Evolutionary conservation across 148 eudicot genomes (phyloP), one percentile per base, ranked within the genome.

Genomic region (Spergularia marina): DNA sequence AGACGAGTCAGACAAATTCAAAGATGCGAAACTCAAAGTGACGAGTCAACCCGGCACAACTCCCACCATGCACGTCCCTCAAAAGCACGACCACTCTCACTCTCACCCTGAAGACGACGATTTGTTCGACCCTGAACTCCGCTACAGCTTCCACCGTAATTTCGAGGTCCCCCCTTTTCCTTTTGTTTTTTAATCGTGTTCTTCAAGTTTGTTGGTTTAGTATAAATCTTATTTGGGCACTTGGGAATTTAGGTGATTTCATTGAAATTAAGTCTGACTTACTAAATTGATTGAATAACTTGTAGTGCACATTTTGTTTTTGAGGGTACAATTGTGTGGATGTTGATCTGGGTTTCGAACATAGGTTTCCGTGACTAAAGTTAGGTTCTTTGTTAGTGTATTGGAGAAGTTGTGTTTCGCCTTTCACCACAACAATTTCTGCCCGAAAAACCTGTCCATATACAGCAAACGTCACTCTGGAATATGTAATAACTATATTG

Each of bases 11-110:
- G 88, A 91, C 12, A 86, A 91, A 68, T 91, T 94, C 85, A 75
- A 84, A 68, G 97, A 89, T 77, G 97, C 90, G 0, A 91, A 84
- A 72, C 74, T 91, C 18, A 91, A 86, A 73, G 91, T 85, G 39
- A 94, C 89, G 23, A 84, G 62, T 21, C 78, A 90, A 60, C 89
- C 96, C 0, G 97, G 91, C 7, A 5, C 81, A 18, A 86, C 86
- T 10, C 80, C 98, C 23, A 94, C 91, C 40, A 94, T 94, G 97
- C 87, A 94, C 77, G 92, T 91, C 64, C 98, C 96, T 20, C 68
- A 85, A 18, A 90, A 90, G 83, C 78, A 59, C 21, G 64, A 78
- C 47, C 81, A 17, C 69, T 71, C 65, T 18, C 70, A 81, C 65
- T 58, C 72, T 34, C 71, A 82, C 14, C 53, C 66, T 6, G 67